Evolutionary conservation across 129 eudicot species (phyloP), one percentile per base, ranked within the genome.

Genomic region (Tagetes erecta): DNA sequence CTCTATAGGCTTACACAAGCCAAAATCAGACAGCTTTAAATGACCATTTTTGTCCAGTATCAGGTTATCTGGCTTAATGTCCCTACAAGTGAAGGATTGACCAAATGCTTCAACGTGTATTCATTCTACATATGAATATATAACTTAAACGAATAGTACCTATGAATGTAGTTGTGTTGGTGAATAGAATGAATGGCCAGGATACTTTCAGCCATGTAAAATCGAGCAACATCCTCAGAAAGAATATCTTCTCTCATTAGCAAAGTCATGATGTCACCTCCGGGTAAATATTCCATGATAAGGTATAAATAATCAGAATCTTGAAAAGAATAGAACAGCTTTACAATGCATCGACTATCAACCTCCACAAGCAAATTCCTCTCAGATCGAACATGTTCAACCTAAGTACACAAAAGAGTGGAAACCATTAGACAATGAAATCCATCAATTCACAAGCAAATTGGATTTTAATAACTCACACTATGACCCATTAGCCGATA

Each of bases 341-440:
- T 91, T 76, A 91, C 97, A 76, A 91, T 91, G 90, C 88, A 91
- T 57, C 96, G 90, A 75, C 97, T 91, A 78, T 91, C 97, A 60
- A 91, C 97, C 88, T 91, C 97, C 74, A 79, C 97, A 55, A 91
- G 95, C 86, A 91, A 80, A 81, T 91, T 91, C 87, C 97, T 88
- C 83, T 91, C 97, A 5, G 97, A 91, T 56, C 92, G n/a, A n/a
- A n/a, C n/a, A n/a, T n/a, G n/a, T 81, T 91, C 97, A 73, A 91
- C 97, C 96, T 91, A 69, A 64, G 31, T 33, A 55, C 57, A 58
- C 27, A 20, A 20, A 20, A 20, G 27, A 20, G 27, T 33, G 33
- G 12, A 73, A 33, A 30, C n/a, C 51, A 80, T 73, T 35, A 76
- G 58, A n/a, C 39, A 74, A 55, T 13, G 0, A 30, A 52, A 53